phyloP scores from a whole-genome alignment of 768 basidiomycete species.

The Hydnomerulius pinastri region DNA sequence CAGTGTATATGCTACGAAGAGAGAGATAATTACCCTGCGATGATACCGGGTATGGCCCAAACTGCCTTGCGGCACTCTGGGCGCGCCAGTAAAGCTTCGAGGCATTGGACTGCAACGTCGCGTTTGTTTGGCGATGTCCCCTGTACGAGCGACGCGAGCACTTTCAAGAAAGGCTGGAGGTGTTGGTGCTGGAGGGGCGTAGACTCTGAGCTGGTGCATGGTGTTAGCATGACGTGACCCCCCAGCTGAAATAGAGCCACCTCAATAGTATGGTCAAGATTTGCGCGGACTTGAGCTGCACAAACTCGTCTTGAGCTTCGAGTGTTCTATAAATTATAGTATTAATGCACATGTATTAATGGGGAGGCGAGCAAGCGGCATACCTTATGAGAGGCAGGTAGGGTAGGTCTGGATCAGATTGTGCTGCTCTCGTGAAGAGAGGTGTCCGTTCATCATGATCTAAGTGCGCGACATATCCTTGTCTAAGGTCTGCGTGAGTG shows the following conservation, averaged over 20 bases:
- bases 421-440: slow-evolving; percentile 63
- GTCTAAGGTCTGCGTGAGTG: not conserved
- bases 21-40: slow-evolving; percentile 54
- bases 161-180: slow-evolving; percentile 59
- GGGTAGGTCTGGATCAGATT: slow-evolving; percentile 77
- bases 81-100: slow-evolving; percentile 83
- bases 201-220: slow-evolving; percentile 46
- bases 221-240: slow-evolving; percentile 4
- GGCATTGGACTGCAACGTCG: slow-evolving; percentile 89
- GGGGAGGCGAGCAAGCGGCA: slow-evolving; percentile 3
- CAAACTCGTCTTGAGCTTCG: slow-evolving; percentile 89
- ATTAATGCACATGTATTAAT: slow-evolving; percentile 8
- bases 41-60: slow-evolving; percentile 72
- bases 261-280: slow-evolving; percentile 86
- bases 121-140: slow-evolving; percentile 65
- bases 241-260: slow-evolving; percentile 38
- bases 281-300: slow-evolving; percentile 88
- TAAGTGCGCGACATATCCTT: slow-evolving; percentile 26
- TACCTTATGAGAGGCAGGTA: slow-evolving; percentile 80
- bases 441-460: slow-evolving; percentile 88
- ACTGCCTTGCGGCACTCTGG: slow-evolving; percentile 77
- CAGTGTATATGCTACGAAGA: not conserved
- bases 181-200: slow-evolving; percentile 51
- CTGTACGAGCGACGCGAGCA: slow-evolving; percentile 63
- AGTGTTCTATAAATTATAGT: slow-evolving; percentile 54